Base-by-base conservation (phyloP, 75 land plant genomes). In the Pinus tabuliformis region DNA sequence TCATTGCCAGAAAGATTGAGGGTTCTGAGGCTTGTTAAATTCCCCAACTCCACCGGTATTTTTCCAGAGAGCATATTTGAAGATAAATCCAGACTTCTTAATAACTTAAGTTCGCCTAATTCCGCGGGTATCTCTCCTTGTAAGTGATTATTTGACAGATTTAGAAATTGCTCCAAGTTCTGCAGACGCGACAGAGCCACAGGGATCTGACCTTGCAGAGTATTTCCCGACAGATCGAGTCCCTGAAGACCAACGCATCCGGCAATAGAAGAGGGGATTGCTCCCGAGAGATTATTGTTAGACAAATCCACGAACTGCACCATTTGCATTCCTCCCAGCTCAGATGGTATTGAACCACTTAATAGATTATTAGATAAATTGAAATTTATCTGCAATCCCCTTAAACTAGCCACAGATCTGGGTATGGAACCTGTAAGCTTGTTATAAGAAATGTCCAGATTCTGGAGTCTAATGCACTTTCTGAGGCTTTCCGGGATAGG, bases 1-100 rank as follows among this genome's bases (percentile, higher is more conserved):
- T 73, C 73, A 75, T 93, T 93, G 79, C 80, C 73, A 17, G 92
- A 85, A 22, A 95, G 77, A 57, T 94, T 94, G 21, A 94, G 79
- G 20, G 68, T 66, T 52, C 64, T 63, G 60, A 90, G 82, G 11
- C 30, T 78, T 11, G 78, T 81, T 0, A 91, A 70, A 11, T 80
- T 85, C 16, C 81, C 79, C n/a, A 89, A 70, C 15, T 70, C 85
- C 28, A 75, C 78, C 0, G 94, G 95, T 61, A 92, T 92, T 1
- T 21, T 54, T 5, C 95, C 92, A 15, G 17, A 62, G 18, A 93
- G 73, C 20, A 72, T 12, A 57, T 93, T 91, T 21, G 59, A 61
- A 21, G 91, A 89, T 26, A 93, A 76, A 77, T 89, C 90, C 0
- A 93, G 77, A 1, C 76, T 73, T 18, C 30, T 72, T 2, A 91